Evolutionary conservation across 1,284 basidiomycete species (phyloP).

Genomic region (Malassezia vespertilionis): DNA sequence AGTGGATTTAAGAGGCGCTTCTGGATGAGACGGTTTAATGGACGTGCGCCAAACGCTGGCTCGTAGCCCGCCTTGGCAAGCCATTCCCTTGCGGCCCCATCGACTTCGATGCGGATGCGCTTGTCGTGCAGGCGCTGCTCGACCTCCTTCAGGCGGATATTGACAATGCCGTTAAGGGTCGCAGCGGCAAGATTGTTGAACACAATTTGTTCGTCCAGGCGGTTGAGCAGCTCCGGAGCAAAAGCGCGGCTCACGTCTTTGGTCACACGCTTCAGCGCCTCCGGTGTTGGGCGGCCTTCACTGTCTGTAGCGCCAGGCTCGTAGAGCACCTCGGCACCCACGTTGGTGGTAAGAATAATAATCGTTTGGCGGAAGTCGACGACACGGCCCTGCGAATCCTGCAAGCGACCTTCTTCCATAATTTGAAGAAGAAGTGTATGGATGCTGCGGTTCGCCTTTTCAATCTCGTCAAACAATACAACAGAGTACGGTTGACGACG

Average conservation of each 20-base stretch:
- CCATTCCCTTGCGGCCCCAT: slow-evolving; percentile 59
- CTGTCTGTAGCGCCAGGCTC: slow-evolving; percentile 58
- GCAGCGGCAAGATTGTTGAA: slow-evolving; percentile 72
- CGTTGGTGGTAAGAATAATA: slow-evolving; percentile 85
- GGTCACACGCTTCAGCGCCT: slow-evolving; percentile 62
- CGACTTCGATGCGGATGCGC: slow-evolving; percentile 64
- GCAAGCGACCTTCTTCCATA: slow-evolving; percentile 78
- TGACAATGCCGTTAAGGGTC: slow-evolving; percentile 59
- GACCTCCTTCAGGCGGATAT: slow-evolving; percentile 53
- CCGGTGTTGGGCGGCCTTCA: slow-evolving; percentile 57
- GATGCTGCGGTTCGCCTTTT: slow-evolving; percentile 24
- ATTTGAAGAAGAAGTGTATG: slow-evolving; percentile 78
- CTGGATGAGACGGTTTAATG: slow-evolving; percentile 48
- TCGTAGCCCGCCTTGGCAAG: slow-evolving; percentile 71
- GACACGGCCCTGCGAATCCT: slow-evolving; percentile 54
- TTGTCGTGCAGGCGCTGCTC: slow-evolving; percentile 19
- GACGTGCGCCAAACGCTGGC: slow-evolving; percentile 70
- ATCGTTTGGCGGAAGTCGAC: slow-evolving; percentile 76
- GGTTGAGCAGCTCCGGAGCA: slow-evolving; percentile 78
- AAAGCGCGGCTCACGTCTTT: slow-evolving; percentile 54
- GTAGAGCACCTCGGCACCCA: slow-evolving; percentile 66
- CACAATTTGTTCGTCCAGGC: slow-evolving; percentile 58
- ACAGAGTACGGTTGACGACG: slow-evolving; percentile 41
- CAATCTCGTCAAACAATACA: slow-evolving; percentile 30
- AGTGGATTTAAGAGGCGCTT: slow-evolving; percentile 37